Base-by-base conservation (phyloP, 148 eudicot species). In the Polygonum maritimum region DNA sequence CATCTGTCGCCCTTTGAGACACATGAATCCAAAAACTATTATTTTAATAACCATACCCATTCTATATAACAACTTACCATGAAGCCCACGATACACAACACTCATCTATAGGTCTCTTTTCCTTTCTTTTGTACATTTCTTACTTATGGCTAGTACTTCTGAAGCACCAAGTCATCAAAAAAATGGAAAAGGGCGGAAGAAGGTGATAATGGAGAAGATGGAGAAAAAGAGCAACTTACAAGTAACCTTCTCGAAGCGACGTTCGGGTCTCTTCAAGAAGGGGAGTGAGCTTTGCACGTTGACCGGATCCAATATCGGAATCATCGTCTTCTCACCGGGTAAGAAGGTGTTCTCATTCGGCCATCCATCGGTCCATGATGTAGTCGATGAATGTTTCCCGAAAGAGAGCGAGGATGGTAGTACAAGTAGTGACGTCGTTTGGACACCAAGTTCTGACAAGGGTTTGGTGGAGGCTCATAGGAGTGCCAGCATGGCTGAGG, bases 301-400 rank as follows among this genome's bases (percentile, higher is more conserved):
- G 19, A 67, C 71, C 0, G 45, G 71, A n/a, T 15, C 44, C 18
- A 6, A 67, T 21, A 16, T 33, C 7, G 71, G 71, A 21, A 16
- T 67, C 21, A 14, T 67, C 15, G 45, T 67, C n/a, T 67, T 35
- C 44, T 67, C 71, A 19, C 71, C 71, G 12, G 71, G 71, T 18
- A 67, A 19, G 11, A 67, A 67, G 44, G 71, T 67, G 11, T 67
- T 36, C 71, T 67, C 71, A 2, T 67, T 67, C 21, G 71, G 45
- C 21, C 8, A 67, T 7, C 71, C 71, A 3, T 67, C 71, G 19
- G 71, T 63, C 7, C 39, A 31, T 5, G 35, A 33, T 16, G 12
- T 63, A 38, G 1, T 63, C 39, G 13, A 33, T 1, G 10, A 14
- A 10, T 31, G 69, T 7, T 63, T 63, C 18, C 69, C 39, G 2